phyloP scores from a whole-genome alignment of 2,329 filamentous ascomycete species.

The Fusarium sp. region DNA sequence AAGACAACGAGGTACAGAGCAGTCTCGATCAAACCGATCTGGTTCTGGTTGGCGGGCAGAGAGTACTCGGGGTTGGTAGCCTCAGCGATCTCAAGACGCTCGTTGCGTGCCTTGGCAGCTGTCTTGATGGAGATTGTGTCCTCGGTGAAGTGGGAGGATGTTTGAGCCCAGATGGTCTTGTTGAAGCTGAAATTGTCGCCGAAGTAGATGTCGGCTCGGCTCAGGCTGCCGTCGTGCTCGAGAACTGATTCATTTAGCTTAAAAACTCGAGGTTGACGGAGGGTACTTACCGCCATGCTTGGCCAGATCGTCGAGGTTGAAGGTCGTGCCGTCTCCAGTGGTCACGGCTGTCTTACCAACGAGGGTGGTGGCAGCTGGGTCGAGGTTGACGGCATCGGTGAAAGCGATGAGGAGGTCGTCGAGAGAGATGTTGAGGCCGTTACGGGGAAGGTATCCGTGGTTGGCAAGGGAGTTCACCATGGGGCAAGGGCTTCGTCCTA shows the following conservation, averaged over 20 bases:
- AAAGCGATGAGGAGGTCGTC: constrained; percentile 39
- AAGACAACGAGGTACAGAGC: constrained; percentile 41
- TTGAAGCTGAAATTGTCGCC: constrained; percentile 44
- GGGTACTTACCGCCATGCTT: constrained; percentile 31
- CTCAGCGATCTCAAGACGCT: constrained; percentile 30
- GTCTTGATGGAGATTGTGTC: constrained; percentile 40
- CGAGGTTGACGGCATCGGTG: constrained; percentile 40
- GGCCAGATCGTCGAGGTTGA: constrained; percentile 38
- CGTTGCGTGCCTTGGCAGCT: constrained; percentile 37
- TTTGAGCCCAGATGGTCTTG: constrained; percentile 36
- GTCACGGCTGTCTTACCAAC: constrained; percentile 37
- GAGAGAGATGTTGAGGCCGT: constrained; percentile 34
- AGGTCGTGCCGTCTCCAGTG: constrained; percentile 36
- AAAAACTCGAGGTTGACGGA: accelerated
- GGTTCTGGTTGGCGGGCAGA: constrained; percentile 3
- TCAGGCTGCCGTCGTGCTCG: constrained; percentile 43
- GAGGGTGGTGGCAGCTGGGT: constrained; percentile 41
- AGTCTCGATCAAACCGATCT: constrained; percentile 40
- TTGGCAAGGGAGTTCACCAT: constrained; percentile 42
- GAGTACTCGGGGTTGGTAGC: constrained; percentile 36
- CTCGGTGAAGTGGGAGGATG: constrained; percentile 35
- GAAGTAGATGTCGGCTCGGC: constrained; percentile 38
- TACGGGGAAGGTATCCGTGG: constrained; percentile 41
- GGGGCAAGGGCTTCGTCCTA: constrained; percentile 41
- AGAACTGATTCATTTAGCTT: constrained; percentile 24